phyloP scores from a whole-genome alignment of 306 rosid species.

The Lupinus albus region DNA sequence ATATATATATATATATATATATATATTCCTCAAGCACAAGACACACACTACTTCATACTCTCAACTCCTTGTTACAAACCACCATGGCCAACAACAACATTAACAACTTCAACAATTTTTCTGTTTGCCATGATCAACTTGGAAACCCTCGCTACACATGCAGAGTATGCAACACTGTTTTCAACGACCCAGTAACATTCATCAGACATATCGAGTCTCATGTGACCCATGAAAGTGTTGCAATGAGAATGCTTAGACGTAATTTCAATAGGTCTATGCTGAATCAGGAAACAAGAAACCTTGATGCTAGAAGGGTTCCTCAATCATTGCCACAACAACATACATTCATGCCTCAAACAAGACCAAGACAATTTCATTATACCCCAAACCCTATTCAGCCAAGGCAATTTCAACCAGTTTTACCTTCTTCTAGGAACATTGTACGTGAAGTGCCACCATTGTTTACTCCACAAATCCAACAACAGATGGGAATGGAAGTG shows the following conservation, averaged over 20 bases:
- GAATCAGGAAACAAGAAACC: neutral
- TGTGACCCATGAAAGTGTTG: neutral
- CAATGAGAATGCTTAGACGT: no score
- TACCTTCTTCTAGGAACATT: no score
- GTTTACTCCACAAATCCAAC: neutral
- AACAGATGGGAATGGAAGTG: neutral
- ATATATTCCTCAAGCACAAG: no score
- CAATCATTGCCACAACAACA: neutral
- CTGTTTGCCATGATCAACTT: no score
- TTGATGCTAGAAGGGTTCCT: neutral
- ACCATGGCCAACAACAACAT: constrained; percentile 3
- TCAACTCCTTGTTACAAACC: neutral
- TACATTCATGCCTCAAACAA: neutral
- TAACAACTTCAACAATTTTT: neutral
- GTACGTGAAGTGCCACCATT: no score
- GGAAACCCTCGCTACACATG: constrained; percentile 35
- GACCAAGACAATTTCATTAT: neutral
- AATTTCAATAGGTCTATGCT: neutral
- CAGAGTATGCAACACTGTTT: constrained; percentile 44
- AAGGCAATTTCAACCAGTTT: neutral
- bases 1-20: no score
- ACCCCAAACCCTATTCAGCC: neutral
- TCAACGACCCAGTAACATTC: constrained; percentile 43
- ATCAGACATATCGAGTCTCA: constrained; percentile 54
- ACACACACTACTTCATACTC: no score